Percentiles rank a stretch among this genome's conserved stretches.
phyloP scores from a whole-genome alignment of 306 rosid genomes.

The Chamaecrista fasciculata region DNA sequence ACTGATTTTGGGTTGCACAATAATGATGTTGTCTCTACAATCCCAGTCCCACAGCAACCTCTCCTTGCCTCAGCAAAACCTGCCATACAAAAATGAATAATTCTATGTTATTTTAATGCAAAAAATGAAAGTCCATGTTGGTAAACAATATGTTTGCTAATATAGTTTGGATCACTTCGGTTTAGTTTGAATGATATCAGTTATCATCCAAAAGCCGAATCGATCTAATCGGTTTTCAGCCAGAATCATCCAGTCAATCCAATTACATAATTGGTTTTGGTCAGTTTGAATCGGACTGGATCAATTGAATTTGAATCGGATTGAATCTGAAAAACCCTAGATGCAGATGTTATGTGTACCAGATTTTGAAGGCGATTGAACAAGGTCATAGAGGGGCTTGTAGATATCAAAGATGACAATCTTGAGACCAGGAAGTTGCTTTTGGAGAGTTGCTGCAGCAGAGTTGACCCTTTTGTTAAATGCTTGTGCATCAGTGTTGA shows the following conservation, averaged over 20 bases:
- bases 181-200: no score
- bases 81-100: constrained; percentile 17
- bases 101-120: neutral
- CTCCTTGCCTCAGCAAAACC: constrained; percentile 75
- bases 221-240: no score
- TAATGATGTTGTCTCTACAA: constrained; percentile 59
- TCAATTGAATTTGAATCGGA: no score
- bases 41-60: constrained; percentile 98
- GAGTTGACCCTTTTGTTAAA: constrained; percentile 73
- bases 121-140: neutral
- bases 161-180: no score
- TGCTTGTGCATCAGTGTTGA: constrained; percentile 70
- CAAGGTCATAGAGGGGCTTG: constrained; percentile 70
- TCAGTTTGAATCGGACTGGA: no score
- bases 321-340: no score
- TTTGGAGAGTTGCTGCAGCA: constrained; percentile 62
- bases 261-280: no score
- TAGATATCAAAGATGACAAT: constrained; percentile 76
- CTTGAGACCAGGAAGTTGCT: constrained; percentile 71
- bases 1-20: constrained; percentile 72
- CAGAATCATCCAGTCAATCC: no score
- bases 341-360: constrained; percentile 43
- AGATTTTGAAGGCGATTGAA: constrained; percentile 64
- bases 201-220: no score
- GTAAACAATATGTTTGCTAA: neutral